Base-by-base conservation (phyloP, 2,329 filamentous ascomycete genomes). In the Penicillium fuscoglaucum region DNA sequence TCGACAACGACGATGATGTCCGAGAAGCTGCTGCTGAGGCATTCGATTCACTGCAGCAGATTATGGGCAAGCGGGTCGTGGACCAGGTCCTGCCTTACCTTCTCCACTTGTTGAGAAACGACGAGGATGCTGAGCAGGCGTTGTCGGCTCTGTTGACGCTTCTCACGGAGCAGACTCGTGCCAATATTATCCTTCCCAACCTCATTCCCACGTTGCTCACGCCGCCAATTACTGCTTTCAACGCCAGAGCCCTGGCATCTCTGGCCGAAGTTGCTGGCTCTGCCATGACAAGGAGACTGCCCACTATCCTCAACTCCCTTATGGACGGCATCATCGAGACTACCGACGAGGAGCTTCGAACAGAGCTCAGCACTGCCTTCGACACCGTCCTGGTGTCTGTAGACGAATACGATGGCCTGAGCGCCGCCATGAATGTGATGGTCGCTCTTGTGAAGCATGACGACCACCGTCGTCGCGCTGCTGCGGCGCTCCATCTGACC, bases 1-100 rank as follows among this genome's bases (percentile, higher is more conserved):
- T 93, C 49, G 96, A 99, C 75, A 87, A 87, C 12, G 90, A 97
- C 71, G 86, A 87, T 61, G 91, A 96, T 59, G 96, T 99, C 49
- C 85, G 95, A 73, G 95, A 99, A 75, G 91, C 95, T 58, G 95
- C 96, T 28, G 95, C 96, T 24, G 95, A 99, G 76, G 95, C 95
- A 2, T 99, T 99, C 71, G 95, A 99, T 75, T 91, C 93, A 35
- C 78, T 99, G 58, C 95, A 99, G 76, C 90, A 93, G 70, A 90
- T 96, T 52, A 82, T 98, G 62, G 95, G 95, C 79, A 98, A 97
- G 82, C 90, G 87, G 69, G 93, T 92, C 54, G 90, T 99, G 52
- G 93, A 99, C 70, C 92, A 98, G 73, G 95, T 99, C 26, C 82
- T 99, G 62, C 96, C 96, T 54, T 89, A 92, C 78, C 86, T 99